Evolutionary conservation across 2,329 filamentous ascomycete species (phyloP).

Genomic region (Diaporthe amygdali): DNA sequence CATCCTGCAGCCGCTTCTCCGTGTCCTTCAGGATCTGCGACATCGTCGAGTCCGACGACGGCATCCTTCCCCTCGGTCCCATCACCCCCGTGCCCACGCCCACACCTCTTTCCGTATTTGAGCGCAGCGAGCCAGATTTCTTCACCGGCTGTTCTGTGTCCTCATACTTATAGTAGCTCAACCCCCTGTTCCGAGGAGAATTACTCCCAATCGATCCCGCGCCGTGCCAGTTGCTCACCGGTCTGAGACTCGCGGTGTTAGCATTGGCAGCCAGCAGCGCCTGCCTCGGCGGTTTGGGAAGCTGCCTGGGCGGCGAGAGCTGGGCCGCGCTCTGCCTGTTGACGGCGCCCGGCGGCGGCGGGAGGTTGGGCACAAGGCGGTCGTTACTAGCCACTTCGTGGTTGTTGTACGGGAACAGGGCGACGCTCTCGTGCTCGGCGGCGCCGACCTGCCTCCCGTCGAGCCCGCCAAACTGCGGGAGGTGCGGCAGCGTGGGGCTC

Average conservation of each 20-base stretch:
- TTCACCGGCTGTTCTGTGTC: slow-evolving; percentile 19
- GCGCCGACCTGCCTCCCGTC: neutral
- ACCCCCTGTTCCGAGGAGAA: slow-evolving; percentile 6
- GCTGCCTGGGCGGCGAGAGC: slow-evolving; percentile 22
- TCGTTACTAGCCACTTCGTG: neutral
- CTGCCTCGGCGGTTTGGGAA: slow-evolving; percentile 25
- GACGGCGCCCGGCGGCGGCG: slow-evolving; percentile 18
- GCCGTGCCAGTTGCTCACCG: neutral
- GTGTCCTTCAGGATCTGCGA: slow-evolving; percentile 58
- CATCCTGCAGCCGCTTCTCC: slow-evolving; percentile 52
- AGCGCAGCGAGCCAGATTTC: slow-evolving; percentile 8
- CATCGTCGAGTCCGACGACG: slow-evolving; percentile 53
- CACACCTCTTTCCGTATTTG: neutral
- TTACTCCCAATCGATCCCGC: neutral
- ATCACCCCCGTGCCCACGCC: slow-evolving; percentile 21
- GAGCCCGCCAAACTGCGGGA: slow-evolving; percentile 17
- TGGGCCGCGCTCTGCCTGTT: slow-evolving; percentile 4
- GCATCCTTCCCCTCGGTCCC: slow-evolving; percentile 31
- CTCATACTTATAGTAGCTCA: slow-evolving; percentile 23
- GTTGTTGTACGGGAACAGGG: slow-evolving; percentile 21
- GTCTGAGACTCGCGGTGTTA: neutral
- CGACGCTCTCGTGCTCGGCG: neutral
- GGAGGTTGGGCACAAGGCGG: neutral
- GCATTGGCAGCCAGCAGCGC: slow-evolving; percentile 21
- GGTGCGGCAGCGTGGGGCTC: slow-evolving; percentile 42